Evolutionary conservation across 805 yeast genomes (phyloP).

Genomic region (Candida multigemmis): DNA sequence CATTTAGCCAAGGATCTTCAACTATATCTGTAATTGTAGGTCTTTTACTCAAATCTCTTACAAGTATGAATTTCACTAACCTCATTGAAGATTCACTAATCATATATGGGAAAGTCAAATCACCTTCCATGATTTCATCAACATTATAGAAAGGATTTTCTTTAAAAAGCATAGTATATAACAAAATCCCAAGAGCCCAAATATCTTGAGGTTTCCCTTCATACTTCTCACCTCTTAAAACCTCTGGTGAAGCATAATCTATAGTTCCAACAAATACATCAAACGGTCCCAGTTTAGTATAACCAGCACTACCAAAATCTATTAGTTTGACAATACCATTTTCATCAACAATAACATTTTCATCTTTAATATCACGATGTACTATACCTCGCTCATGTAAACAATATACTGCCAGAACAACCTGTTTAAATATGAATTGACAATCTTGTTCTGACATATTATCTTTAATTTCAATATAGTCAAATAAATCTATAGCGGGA

Average conservation of each 20-base stretch:
- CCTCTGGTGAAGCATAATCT: constrained; percentile 97
- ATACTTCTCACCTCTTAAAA: constrained; percentile 77
- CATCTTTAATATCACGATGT: constrained; percentile 93
- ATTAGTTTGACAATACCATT: constrained; percentile 75
- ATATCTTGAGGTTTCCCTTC: constrained; percentile 93
- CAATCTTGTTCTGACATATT: constrained; percentile 77
- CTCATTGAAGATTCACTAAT: constrained; percentile 52
- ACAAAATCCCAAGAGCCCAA: constrained; percentile 91
- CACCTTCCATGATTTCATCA: constrained; percentile 92
- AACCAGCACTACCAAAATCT: constrained; percentile 95
- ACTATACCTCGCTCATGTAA: constrained; percentile 81
- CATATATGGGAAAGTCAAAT: constrained; percentile 60
- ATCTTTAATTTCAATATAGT: constrained; percentile 77
- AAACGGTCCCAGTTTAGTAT: constrained; percentile 84
- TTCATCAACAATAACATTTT: constrained; percentile 81
- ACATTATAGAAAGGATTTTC: constrained; percentile 95
- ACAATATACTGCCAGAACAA: constrained; percentile 71
- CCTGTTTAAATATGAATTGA: constrained; percentile 67
- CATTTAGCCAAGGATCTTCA: constrained; percentile 67
- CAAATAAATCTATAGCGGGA: constrained; percentile 90
- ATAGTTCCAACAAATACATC: constrained; percentile 97
- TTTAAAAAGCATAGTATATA: constrained; percentile 84
- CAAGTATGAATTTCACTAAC: constrained; percentile 57
- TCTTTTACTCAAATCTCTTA: constrained; percentile 56
- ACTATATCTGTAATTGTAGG: constrained; percentile 68